Conservation (phyloP, 805 yeast genomes). For the Saccharomycopsis microspora region DNA sequence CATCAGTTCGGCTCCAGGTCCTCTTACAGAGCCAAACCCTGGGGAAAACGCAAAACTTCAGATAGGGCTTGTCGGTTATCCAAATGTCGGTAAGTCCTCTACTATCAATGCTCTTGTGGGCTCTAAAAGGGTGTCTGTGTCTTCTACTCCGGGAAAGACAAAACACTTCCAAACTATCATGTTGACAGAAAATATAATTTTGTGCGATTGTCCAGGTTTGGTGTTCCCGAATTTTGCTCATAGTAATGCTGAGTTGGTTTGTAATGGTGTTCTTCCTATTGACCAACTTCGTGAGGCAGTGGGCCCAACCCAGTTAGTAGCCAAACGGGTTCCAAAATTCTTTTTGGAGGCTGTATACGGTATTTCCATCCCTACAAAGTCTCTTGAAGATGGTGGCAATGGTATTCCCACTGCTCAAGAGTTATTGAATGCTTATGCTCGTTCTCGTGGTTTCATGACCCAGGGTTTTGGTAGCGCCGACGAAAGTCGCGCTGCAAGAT, state of each 20-base stretch:
- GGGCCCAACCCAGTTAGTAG: slow-evolving; percentile 78
- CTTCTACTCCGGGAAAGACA: slow-evolving; percentile 97
- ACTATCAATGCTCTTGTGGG: slow-evolving; percentile 96
- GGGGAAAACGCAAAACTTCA: slow-evolving; percentile 59
- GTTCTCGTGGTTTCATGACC: slow-evolving; percentile 95
- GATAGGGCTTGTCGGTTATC: slow-evolving; percentile 96
- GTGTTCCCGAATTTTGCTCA: slow-evolving; percentile 97
- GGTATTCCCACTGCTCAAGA: slow-evolving; percentile 88
- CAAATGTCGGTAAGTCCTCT: slow-evolving; percentile 95
- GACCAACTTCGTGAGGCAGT: slow-evolving; percentile 91
- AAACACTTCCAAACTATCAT: slow-evolving; percentile 96
- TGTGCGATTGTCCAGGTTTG: slow-evolving; percentile 98
- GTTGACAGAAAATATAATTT: slow-evolving; percentile 67
- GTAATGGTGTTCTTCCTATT: slow-evolving; percentile 97
- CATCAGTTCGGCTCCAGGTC: slow-evolving; percentile 65
- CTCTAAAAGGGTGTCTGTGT: slow-evolving; percentile 94
- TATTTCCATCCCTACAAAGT: slow-evolving; percentile 69
- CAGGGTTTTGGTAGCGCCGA: slow-evolving; percentile 97
- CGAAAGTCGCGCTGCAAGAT: slow-evolving; percentile 88
- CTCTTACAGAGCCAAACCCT: slow-evolving; percentile 39
- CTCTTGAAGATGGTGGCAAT: slow-evolving; percentile 77
- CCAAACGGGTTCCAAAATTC: slow-evolving; percentile 80
- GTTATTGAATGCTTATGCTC: slow-evolving; percentile 80
- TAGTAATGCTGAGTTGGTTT: slow-evolving; percentile 91
- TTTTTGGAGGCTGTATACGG: slow-evolving; percentile 89